phyloP scores from a whole-genome alignment of 768 basidiomycete species.

The Auricularia sp. region DNA sequence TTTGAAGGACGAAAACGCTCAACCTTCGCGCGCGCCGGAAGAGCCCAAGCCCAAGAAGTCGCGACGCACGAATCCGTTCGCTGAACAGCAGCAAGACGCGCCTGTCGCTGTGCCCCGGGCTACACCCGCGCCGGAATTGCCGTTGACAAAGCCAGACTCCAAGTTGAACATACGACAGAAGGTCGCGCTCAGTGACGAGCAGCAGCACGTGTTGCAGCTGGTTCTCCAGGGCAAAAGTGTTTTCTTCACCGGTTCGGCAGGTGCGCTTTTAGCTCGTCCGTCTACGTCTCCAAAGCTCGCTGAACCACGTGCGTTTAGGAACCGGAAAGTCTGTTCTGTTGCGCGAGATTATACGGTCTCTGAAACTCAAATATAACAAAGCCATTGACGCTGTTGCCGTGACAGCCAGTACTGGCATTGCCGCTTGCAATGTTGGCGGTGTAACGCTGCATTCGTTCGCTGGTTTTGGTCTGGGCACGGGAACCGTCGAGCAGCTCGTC shows the following conservation, averaged over 20 bases:
- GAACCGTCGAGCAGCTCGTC: constrained; percentile 49
- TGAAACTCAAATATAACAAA: constrained; percentile 47
- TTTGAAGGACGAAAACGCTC: background rate
- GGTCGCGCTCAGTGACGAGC: constrained; percentile 45
- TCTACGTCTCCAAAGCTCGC: background rate
- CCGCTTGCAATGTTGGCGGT: constrained; percentile 96
- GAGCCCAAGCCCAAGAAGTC: background rate
- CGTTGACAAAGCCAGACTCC: background rate
- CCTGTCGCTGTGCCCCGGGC: background rate
- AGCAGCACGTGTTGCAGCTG: constrained; percentile 40
- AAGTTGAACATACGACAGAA: background rate
- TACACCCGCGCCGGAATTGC: background rate
- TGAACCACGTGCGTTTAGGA: constrained; percentile 38
- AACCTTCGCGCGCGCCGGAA: background rate
- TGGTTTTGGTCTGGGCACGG: constrained; percentile 82
- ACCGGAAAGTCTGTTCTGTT: constrained; percentile 95
- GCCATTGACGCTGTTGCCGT: constrained; percentile 72
- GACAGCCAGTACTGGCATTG: constrained; percentile 94
- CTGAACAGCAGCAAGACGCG: background rate
- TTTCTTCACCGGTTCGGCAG: constrained; percentile 84
- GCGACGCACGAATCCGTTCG: constrained; percentile 1
- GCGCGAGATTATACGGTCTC: constrained; percentile 74
- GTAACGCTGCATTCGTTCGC: constrained; percentile 92
- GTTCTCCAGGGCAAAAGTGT: constrained; percentile 57
- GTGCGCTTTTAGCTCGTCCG: constrained; percentile 26